Conservation (phyloP, 2,329 filamentous ascomycete species). For the Lizonia empirigonia region DNA sequence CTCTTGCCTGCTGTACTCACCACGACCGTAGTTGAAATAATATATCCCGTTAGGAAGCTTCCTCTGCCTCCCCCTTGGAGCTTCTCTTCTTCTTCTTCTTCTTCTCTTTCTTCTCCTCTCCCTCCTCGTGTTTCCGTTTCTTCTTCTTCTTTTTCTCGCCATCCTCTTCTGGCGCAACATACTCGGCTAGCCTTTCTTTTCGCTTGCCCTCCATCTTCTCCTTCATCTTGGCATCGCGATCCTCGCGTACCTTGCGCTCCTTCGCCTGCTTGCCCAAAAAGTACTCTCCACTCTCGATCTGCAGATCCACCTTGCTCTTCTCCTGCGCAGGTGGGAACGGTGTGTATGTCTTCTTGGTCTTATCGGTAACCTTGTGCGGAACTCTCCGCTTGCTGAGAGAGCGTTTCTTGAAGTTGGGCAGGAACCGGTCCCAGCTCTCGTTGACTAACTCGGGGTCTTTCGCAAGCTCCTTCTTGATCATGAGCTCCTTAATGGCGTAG, state of each 20-base stretch:
- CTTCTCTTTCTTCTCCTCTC: conserved; percentile 60
- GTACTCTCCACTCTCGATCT: conserved; percentile 98
- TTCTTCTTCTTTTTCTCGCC: conserved; percentile 59
- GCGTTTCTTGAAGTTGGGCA: conserved; percentile 96
- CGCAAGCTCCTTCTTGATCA: conserved; percentile 90
- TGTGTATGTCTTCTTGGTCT: conserved; percentile 92
- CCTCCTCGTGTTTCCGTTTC: conserved; percentile 50
- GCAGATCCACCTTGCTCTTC: conserved; percentile 98
- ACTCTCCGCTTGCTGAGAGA: conserved; percentile 82
- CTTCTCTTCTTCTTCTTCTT: conserved; percentile 48
- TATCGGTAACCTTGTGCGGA: conserved; percentile 88
- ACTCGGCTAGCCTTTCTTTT: conserved; percentile 83
- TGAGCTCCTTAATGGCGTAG: conserved; percentile 93
- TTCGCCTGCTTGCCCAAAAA: conserved; percentile 93
- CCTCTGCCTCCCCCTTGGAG: conserved; percentile 35
- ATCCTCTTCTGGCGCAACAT: conserved; percentile 82
- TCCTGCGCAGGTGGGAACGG: conserved; percentile 96
- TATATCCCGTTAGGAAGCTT: conserved; percentile 11
- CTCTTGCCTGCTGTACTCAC: neutral
- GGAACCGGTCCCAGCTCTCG: conserved; percentile 94
- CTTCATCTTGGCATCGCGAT: conserved; percentile 82
- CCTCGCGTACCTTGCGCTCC: conserved; percentile 79
- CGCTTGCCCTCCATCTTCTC: conserved; percentile 87
- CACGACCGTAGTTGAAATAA: neutral
- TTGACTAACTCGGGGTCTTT: conserved; percentile 85